Base-by-base conservation (phyloP, 768 basidiomycete genomes). In the Tylopilus plumbeoviolaceoides region DNA sequence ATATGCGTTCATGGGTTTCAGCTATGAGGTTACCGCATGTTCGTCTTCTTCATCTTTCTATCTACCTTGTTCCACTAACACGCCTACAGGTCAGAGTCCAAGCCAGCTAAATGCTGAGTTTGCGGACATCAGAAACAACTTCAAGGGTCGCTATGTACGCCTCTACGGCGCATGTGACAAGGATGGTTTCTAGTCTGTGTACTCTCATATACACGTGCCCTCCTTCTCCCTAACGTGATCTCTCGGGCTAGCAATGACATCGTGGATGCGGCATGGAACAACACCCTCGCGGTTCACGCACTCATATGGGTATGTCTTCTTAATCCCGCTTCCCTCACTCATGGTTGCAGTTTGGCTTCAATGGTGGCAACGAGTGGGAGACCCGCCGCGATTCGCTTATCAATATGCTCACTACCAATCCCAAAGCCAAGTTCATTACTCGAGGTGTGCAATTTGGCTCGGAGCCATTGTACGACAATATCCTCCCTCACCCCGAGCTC, bases 1-100 rank as follows among this genome's bases (percentile, higher is more conserved):
- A 63, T 89, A 87, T 58, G 88, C 79, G 0, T 90, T 90, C 63
- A 69, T 89, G 46, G 88, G 87, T 0, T 85, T 90, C 68, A 85
- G 85, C 63, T 90, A 90, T 58, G 87, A 87, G 60, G 75, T 89
- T 23, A 79, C 82, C 40, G 74, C 71, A 11, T 88, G 86, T 85
- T 58, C 46, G 79, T 68, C 27, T 28, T 47, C 1, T 4, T 31
- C 36, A 14, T 40, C 12, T 42, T 11, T 15, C 20, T 18, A 20
- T 30, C 47, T 40, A 4, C 20, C 27, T 41, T 5, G 6, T 40
- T 30, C 30, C 30, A 47, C 46, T 64, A 47, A 59, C 38, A 2
- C 17, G 8, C 7, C 18, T 3, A 28, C 45, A 87, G 85, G 87
- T 55, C 86, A 86, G 67, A 83, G 78, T 59, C 54, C 71, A 10